Base-by-base conservation (phyloP, 2,329 filamentous ascomycete species). In the Pseudocercospora crystallina region DNA sequence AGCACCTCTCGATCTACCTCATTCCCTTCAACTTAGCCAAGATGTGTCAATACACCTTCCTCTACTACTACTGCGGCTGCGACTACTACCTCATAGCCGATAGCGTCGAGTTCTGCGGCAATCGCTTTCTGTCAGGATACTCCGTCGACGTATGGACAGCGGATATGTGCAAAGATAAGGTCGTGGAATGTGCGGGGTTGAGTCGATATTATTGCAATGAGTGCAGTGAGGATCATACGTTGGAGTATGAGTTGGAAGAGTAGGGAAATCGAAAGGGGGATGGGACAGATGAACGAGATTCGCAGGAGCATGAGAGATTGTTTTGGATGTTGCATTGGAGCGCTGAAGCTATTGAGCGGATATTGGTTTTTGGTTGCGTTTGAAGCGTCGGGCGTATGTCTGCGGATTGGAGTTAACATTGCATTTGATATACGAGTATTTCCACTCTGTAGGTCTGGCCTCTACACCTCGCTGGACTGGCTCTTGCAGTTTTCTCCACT, bases 231-330 rank as follows among this genome's bases (percentile, higher is more conserved):
- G 56, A 59, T 42, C 50, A 56, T 39, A 59, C 56, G 15, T 32
- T 59, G 48, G 56, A 59, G 36, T 59, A 59, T 50, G 53, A 59
- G 36, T 17, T 59, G 47, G 53, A 56, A 13, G 56, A 59, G 36
- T 59, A 47, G 34, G 8, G 97, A 73, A 76, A 97, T 96, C 10
- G 94, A 92, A 3, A 92, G 79, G 3, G 94, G 92, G 62, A 97
- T 95, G 36, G 20, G 4, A 26, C 20, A 26, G 4, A 26, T 26
- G 20, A 7, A 26, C 20, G 20, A 26, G 20, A 3, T 26, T n/a
- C n/a, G n/a, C n/a, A n/a, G 20, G 20, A 26, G 20, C 4, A 26
- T 26, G 4, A 7, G 7, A 26, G 20, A 26, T 4, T 26, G 20
- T 26, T 26, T 26, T 26, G 20, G 20, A 26, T 26, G 7, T 26